Conservation (phyloP, 164 flowering plant genomes). For the Warburgia ugandensis region DNA sequence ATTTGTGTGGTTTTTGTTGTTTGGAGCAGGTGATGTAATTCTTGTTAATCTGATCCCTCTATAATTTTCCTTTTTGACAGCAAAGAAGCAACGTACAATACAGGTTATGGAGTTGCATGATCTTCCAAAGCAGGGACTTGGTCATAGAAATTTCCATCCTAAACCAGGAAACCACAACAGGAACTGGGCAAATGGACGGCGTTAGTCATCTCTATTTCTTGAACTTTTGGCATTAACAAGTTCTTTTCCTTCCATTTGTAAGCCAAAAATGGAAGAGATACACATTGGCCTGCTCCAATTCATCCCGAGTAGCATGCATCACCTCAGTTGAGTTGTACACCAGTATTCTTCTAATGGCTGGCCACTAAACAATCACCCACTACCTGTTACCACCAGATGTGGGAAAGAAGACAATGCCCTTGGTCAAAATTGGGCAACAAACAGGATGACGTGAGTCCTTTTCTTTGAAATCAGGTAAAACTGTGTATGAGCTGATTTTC, state of each 20-base stretch:
- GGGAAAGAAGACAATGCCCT: too few species aligned
- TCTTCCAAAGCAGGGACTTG: conserved; percentile 59
- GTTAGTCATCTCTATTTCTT: conserved; percentile 7
- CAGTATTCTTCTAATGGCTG: too few species aligned
- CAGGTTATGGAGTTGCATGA: conserved; percentile 76
- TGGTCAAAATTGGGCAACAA: too few species aligned
- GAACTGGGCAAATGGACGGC: conserved; percentile 46
- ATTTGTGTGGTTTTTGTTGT: neutral
- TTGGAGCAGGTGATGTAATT: neutral
- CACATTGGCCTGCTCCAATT: too few species aligned
- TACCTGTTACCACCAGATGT: too few species aligned
- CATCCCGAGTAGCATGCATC: too few species aligned
- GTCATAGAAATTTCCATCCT: conserved; percentile 29
- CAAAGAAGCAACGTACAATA: conserved; percentile 73
- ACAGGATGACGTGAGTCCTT: too few species aligned
- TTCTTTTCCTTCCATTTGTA: conserved; percentile 10
- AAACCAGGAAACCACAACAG: conserved; percentile 47
- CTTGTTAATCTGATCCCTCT: neutral
- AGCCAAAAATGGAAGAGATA: conserved; percentile 10
- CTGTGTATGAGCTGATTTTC: neutral
- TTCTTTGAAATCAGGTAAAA: neutral
- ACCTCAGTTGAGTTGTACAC: too few species aligned
- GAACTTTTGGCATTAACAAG: too few species aligned
- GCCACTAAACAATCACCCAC: too few species aligned
- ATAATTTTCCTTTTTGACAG: conserved; percentile 25